Evolutionary conservation across 441 rosid species (phyloP), one percentile per base, ranked within the genome.

Genomic region (Geranium incanum): DNA sequence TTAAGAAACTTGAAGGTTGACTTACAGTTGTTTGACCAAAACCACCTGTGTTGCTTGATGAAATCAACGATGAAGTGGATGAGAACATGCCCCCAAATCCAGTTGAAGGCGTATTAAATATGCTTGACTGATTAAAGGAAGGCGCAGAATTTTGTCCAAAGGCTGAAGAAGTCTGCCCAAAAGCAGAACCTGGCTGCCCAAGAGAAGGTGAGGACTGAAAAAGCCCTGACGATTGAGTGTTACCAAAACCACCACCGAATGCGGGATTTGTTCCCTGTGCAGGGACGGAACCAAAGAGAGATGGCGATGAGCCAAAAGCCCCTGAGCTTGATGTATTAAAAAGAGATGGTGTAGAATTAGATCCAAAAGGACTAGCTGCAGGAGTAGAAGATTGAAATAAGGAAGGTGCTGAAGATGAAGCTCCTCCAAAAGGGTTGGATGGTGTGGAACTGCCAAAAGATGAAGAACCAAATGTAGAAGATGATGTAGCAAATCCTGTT

Each of bases 11-110:
- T 41, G 11, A 66, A 67, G 16, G 66, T 70, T 15, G 19, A 78
- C 90, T 86, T 50, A 92, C 99, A 77, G 76, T 69, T 80, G 52
- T 45, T 45, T 81, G 93, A 71, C 83, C 69, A 67, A 88, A 87
- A 45, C 76, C 77, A 76, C 75, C 76, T 43, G 86, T 76, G 76
- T 15, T 82, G 75, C 55, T 80, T 60, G 98, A 78, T 62, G 90
- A 79, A 59, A 76, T 68, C 23, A 79, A 66, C 11, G 97, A 79
- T 18, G 88, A n/a, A 74, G 87, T 75, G 81, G 76, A 84, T 59
- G 95, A 70, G 86, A 85, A 92, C 50, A 77, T 12, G 72, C 79
- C 81, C 9, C 74, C 65, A 63, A 78, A 76, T 57, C 88, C 92
- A 73, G 85, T 73, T 33, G 91, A 81, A 63, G 92, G 91, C 63